A percentile compares a stretch with the other conserved stretches of the same genome.
Conservation (phyloP, 176 grass and related monocot species). For the Stipa capillata region DNA sequence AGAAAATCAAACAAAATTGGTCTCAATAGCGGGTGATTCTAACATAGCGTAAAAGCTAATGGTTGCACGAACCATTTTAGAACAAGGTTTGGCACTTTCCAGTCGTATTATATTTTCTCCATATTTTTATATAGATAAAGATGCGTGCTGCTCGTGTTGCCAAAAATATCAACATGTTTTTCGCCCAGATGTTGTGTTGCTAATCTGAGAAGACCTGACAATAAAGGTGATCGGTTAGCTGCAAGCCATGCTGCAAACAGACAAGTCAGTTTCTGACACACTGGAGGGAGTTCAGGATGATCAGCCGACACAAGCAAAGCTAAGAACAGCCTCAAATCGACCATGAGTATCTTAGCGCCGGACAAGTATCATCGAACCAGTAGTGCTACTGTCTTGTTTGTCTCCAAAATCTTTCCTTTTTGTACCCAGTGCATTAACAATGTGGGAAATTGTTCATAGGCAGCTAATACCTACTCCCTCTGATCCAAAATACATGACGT, state of each 20-base stretch:
- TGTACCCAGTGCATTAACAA: background rate
- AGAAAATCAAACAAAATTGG: background rate
- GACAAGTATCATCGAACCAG: background rate
- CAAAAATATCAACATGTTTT: background rate
- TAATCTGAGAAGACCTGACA: background rate
- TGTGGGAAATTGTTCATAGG: background rate
- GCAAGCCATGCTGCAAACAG: background rate
- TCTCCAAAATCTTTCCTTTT: background rate
- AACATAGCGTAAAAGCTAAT: background rate
- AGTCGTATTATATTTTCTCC: too few species aligned
- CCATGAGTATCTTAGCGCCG: background rate
- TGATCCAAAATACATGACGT: too few species aligned
- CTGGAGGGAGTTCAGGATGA: background rate
- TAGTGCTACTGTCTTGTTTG: background rate
- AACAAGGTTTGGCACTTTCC: background rate
- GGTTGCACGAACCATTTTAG: background rate
- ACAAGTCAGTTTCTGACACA: background rate
- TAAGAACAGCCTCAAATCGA: background rate
- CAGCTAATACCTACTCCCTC: background rate
- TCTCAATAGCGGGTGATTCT: background rate
- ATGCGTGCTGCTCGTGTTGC: background rate
- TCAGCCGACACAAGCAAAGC: background rate
- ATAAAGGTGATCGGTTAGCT: background rate
- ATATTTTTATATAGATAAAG: background rate
- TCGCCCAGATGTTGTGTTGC: background rate